phyloP scores from a whole-genome alignment of 2,329 filamentous ascomycete genomes.

The Fusarium floridanum region DNA sequence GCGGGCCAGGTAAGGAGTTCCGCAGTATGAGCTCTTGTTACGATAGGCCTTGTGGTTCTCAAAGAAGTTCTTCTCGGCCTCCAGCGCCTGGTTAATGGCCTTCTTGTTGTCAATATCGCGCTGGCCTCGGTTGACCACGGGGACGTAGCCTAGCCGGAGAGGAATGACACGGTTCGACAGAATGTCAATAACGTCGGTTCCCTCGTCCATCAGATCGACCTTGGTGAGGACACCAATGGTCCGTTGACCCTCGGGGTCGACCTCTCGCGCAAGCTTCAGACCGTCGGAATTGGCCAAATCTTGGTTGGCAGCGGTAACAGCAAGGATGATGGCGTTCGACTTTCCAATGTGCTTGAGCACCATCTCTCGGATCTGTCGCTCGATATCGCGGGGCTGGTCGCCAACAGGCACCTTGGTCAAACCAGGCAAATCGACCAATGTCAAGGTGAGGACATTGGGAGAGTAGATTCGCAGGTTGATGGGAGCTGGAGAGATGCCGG shows the following conservation, averaged over 20 bases:
- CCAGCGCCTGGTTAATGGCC: conserved; percentile 88
- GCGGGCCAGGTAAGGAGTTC: conserved; percentile 94
- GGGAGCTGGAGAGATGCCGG: conserved; percentile 93
- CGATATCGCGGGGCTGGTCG: conserved; percentile 96
- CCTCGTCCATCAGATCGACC: conserved; percentile 98
- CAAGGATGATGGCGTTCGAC: conserved; percentile 96
- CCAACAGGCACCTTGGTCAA: conserved; percentile 97
- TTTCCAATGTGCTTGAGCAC: conserved; percentile 99
- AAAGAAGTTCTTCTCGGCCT: conserved; percentile 96
- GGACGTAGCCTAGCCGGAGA: conserved; percentile 92
- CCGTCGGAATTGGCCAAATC: conserved; percentile 99
- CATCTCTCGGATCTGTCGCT: conserved; percentile 97
- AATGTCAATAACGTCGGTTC: conserved; percentile 98
- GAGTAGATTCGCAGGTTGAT: conserved; percentile 99
- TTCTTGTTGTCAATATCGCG: conserved; percentile 99
- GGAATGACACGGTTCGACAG: conserved; percentile 97
- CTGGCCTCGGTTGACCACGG: conserved; percentile 97
- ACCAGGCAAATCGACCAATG: conserved; percentile 94
- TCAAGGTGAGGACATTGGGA: conserved; percentile 96
- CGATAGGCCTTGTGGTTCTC: conserved; percentile 98
- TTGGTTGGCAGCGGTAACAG: conserved; percentile 95
- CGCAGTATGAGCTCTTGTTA: conserved; percentile 98
- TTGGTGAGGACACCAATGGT: conserved; percentile 99
- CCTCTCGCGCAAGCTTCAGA: conserved; percentile 94
- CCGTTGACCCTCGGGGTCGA: conserved; percentile 96